Percentiles rank a stretch among this genome's conserved stretches.
phyloP scores from a whole-genome alignment of 2,329 filamentous ascomycete species.

The Fusarium mundagurra region DNA sequence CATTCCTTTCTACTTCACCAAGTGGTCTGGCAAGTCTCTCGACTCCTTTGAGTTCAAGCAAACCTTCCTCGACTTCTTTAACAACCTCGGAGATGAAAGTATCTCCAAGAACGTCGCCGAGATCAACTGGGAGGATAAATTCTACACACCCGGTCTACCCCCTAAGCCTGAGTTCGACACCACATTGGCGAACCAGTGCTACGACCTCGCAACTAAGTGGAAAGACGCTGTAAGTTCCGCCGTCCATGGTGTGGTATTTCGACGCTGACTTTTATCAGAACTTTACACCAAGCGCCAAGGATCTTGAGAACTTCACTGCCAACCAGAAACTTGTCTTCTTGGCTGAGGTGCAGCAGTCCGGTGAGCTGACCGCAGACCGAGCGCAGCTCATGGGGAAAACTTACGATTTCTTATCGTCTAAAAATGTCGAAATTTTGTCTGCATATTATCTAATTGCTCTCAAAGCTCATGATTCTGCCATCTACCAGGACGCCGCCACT shows the following conservation, averaged over 20 bases:
- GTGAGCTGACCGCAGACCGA: constrained; percentile 70
- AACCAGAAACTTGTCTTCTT: constrained; percentile 95
- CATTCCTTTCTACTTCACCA: constrained; percentile 93
- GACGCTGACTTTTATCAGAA: constrained; percentile 49
- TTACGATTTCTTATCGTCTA: constrained; percentile 78
- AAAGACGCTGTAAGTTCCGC: constrained; percentile 62
- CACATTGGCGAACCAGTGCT: constrained; percentile 84
- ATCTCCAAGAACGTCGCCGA: constrained; percentile 71
- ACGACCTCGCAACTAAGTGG: constrained; percentile 85
- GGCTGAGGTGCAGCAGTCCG: constrained; percentile 74
- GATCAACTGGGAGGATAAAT: constrained; percentile 90
- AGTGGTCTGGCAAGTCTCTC: constrained; percentile 85
- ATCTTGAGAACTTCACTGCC: constrained; percentile 79
- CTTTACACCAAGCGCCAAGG: constrained; percentile 72
- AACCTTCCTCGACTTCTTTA: constrained; percentile 87
- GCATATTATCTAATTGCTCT: constrained; percentile 85
- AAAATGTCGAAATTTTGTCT: constrained; percentile 86
- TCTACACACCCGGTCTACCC: constrained; percentile 88
- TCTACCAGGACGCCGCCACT: constrained; percentile 76
- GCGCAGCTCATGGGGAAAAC: constrained; percentile 77
- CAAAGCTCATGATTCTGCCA: constrained; percentile 73
- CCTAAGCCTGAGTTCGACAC: constrained; percentile 94
- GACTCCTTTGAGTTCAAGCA: constrained; percentile 95
- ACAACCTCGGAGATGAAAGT: constrained; percentile 68
- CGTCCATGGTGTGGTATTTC: constrained; percentile 23